Conservation (phyloP, 192 early-diverging fungal genomes). For the Coemansia sp. region DNA sequence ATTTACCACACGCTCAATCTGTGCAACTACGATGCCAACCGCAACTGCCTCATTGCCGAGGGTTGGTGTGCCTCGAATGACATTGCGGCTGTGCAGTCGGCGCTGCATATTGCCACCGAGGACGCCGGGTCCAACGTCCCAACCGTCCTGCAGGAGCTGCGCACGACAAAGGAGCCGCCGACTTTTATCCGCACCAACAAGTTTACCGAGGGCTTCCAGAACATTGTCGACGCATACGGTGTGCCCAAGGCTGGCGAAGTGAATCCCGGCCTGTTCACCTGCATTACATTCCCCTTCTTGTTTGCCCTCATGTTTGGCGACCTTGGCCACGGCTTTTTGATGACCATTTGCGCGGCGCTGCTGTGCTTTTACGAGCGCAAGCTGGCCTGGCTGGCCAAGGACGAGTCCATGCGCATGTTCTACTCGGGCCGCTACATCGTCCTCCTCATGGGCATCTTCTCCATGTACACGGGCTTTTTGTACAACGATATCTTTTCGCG, state of each 20-base stretch:
- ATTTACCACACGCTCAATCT: slow-evolving; percentile 96
- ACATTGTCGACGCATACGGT: slow-evolving; percentile 97
- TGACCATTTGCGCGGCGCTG: slow-evolving; percentile 75
- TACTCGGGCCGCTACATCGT: slow-evolving; percentile 98
- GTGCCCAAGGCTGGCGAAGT: slow-evolving; percentile 95
- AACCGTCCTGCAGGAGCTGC: slow-evolving; percentile 84
- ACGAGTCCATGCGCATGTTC: slow-evolving; percentile 83
- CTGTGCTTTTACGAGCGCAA: slow-evolving; percentile 82
- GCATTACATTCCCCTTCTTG: slow-evolving; percentile 98
- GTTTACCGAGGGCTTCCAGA: slow-evolving; percentile 95
- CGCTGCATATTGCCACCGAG: slow-evolving; percentile 85
- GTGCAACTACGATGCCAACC: slow-evolving; percentile 92
- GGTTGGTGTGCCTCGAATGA: slow-evolving; percentile 96
- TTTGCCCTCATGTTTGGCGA: slow-evolving; percentile 99
- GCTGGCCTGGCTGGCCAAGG: slow-evolving; percentile 71
- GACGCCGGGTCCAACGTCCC: slow-evolving; percentile 87
- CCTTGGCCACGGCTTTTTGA: slow-evolving; percentile 91
- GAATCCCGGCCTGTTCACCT: slow-evolving; percentile 96
- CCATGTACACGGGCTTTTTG: slow-evolving; percentile 94
- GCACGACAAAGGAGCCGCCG: slow-evolving; percentile 86
- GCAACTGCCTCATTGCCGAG: slow-evolving; percentile 96
- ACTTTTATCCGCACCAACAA: slow-evolving; percentile 97
- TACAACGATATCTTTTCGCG: slow-evolving; percentile 99
- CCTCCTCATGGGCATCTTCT: slow-evolving; percentile 96
- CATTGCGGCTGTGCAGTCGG: slow-evolving; percentile 78